Percentiles rank a stretch among this genome's conserved stretches.
These are phyloP conservation scores for Lasiodiplodia citricola DNA, from an alignment of 2,329 filamentous ascomycete species.

Conservation along the genomic window DNA sequence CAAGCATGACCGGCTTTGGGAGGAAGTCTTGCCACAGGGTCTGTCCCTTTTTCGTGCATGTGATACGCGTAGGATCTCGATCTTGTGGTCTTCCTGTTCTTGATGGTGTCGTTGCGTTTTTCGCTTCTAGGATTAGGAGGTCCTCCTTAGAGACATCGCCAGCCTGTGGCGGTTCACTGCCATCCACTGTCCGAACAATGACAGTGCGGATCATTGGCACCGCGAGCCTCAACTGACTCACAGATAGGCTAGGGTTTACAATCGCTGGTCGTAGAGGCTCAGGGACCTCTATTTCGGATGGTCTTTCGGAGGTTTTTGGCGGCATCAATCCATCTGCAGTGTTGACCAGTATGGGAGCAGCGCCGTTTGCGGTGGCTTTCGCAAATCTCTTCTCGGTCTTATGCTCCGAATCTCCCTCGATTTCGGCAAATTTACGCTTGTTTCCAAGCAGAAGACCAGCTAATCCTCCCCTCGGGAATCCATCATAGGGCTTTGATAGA, in stretches of 20 bases:
- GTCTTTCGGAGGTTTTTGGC: constrained; percentile 66
- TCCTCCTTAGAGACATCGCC: constrained; percentile 61
- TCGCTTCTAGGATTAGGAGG: constrained; percentile 80
- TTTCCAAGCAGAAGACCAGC: constrained; percentile 87
- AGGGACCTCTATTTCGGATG: constrained; percentile 69
- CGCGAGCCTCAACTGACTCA: constrained; percentile 83
- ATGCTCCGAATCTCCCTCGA: constrained; percentile 77
- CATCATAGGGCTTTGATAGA: constrained; percentile 91
- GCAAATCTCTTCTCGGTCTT: constrained; percentile 65
- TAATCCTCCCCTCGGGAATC: constrained; percentile 86
- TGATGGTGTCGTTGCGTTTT: constrained; percentile 72
- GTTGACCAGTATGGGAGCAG: constrained; percentile 76
- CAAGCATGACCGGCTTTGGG: constrained; percentile 82
- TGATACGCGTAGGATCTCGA: constrained; percentile 83
- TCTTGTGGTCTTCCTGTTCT: constrained; percentile 65
- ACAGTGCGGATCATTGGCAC: constrained; percentile 85
- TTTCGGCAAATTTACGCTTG: constrained; percentile 78
- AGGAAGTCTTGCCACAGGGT: constrained; percentile 94
- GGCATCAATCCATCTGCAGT: constrained; percentile 78
- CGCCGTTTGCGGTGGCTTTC: constrained; percentile 66
- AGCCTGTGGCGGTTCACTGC: constrained; percentile 55
- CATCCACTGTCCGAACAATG: constrained; percentile 81
- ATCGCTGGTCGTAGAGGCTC: constrained; percentile 89
- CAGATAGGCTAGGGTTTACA: constrained; percentile 77
- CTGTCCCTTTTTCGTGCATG: constrained; percentile 78